These are phyloP conservation scores for Oryza officinalis DNA, from an alignment of 176 grass and related monocot species.

Conservation along the genomic window DNA sequence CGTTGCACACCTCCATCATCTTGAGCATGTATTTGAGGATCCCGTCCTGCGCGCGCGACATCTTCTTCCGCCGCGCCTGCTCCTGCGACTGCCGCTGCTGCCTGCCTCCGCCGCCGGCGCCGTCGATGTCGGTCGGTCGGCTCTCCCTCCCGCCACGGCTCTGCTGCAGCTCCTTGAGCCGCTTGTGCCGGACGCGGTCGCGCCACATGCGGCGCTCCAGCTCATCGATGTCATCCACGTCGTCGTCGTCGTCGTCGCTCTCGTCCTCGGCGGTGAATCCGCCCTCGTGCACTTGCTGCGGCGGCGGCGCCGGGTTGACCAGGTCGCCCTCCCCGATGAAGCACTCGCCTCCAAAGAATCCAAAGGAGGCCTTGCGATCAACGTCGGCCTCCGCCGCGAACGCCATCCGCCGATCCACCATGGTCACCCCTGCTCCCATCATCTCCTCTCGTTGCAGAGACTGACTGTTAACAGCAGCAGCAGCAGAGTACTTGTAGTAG, in stretches of 20 bases:
- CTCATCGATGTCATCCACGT: slow-evolving; percentile 75
- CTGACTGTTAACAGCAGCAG: neutral
- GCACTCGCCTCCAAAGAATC: slow-evolving; percentile 34
- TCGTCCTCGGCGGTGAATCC: slow-evolving; percentile 29
- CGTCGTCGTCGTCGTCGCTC: slow-evolving; percentile 54
- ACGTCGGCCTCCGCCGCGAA: neutral
- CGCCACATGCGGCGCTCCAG: slow-evolving; percentile 87
- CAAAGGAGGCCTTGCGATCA: slow-evolving; percentile 10
- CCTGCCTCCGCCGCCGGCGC: slow-evolving; percentile 20
- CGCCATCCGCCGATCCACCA: slow-evolving; percentile 27
- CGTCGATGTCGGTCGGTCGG: neutral
- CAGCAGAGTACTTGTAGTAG: neutral
- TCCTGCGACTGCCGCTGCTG: slow-evolving; percentile 51
- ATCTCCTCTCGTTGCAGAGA: neutral
- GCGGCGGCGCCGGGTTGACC: slow-evolving; percentile 29
- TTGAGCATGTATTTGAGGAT: slow-evolving; percentile 98
- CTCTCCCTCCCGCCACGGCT: slow-evolving; percentile 15
- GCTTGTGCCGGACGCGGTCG: slow-evolving; percentile 67
- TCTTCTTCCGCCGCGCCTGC: slow-evolving; percentile 92
- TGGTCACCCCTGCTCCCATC: slow-evolving; percentile 24
- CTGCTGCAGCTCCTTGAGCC: slow-evolving; percentile 71
- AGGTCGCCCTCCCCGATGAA: slow-evolving; percentile 53
- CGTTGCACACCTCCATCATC: slow-evolving; percentile 96
- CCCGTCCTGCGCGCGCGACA: slow-evolving; percentile 90
- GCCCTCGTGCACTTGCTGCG: slow-evolving; percentile 24